phyloP scores from a whole-genome alignment of 1,284 basidiomycete genomes.

The Pholiota adiposa region DNA sequence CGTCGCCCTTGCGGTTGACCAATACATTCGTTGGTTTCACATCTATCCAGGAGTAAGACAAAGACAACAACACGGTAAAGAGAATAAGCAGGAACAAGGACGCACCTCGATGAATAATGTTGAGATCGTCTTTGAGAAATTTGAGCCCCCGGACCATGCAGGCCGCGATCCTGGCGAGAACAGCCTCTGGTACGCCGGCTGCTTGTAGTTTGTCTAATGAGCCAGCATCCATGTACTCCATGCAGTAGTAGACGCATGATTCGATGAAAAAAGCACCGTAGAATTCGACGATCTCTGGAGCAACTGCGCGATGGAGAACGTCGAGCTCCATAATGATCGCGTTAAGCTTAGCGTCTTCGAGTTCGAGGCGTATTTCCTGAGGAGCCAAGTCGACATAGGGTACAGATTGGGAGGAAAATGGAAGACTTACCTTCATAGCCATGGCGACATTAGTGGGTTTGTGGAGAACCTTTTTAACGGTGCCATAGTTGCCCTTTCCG shows the following conservation, averaged over 20 bases:
- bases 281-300: conserved; percentile 95
- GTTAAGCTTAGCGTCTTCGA: conserved; percentile 93
- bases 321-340: conserved; percentile 99
- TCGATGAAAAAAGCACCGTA: conserved; percentile 99
- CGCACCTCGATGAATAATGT: conserved; percentile 94
- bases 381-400: conserved; percentile 17
- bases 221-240: conserved; percentile 99
- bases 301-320: conserved; percentile 91
- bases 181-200: conserved; percentile 80
- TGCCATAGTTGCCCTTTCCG: conserved; percentile 96
- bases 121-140: conserved; percentile 95
- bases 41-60: conserved; percentile 48
- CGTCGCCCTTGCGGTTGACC: conserved; percentile 85
- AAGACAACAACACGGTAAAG: not conserved
- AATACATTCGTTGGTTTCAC: conserved; percentile 99
- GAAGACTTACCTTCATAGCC: conserved; percentile 90
- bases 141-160: conserved; percentile 91
- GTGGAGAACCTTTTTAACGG: conserved; percentile 94
- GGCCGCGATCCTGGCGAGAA: conserved; percentile 84
- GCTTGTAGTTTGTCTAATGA: conserved; percentile 83
- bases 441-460: conserved; percentile 94
- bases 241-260: conserved; percentile 98
- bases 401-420: conserved; percentile 2
- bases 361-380: conserved; percentile 97
- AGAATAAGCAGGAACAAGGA: not conserved